These are phyloP conservation scores for Furcasterigmium furcatum DNA, from an alignment of 2,329 filamentous ascomycete species.

Conservation along the genomic window DNA sequence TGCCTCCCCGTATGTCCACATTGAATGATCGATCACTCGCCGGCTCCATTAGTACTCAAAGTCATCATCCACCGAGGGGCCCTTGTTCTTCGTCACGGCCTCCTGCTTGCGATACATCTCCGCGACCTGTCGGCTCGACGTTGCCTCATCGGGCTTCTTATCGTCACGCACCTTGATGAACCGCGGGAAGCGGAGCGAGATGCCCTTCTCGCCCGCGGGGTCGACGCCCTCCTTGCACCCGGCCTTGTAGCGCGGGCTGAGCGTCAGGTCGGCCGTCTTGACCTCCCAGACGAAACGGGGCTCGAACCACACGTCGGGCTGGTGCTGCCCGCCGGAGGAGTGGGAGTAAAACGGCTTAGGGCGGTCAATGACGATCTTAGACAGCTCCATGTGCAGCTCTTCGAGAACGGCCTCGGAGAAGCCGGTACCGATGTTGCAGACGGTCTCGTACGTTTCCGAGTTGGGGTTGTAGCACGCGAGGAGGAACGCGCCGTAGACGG, in stretches of 20 bases:
- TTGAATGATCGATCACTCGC: no score
- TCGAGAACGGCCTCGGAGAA: slow-evolving; percentile 95
- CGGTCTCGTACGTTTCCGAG: slow-evolving; percentile 83
- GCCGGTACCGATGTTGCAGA: slow-evolving; percentile 98
- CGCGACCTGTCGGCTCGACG: slow-evolving; percentile 77
- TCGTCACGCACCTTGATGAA: slow-evolving; percentile 92
- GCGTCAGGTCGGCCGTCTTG: slow-evolving; percentile 90
- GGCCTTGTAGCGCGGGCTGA: slow-evolving; percentile 92
- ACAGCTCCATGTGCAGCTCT: slow-evolving; percentile 74
- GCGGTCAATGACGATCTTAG: slow-evolving; percentile 76
- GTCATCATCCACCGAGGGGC: slow-evolving; percentile 87
- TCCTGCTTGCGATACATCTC: slow-evolving; percentile 98
- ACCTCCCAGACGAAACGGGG: slow-evolving; percentile 95
- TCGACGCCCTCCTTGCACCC: slow-evolving; percentile 79
- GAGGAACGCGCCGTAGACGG: slow-evolving; percentile 92
- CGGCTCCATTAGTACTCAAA: slow-evolving; percentile 75
- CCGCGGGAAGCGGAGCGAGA: slow-evolving; percentile 85
- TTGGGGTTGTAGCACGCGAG: slow-evolving; percentile 87
- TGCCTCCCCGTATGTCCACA: no score
- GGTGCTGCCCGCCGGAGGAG: slow-evolving; percentile 79
- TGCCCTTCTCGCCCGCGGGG: slow-evolving; percentile 67
- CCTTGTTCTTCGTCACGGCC: slow-evolving; percentile 81
- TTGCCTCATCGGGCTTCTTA: slow-evolving; percentile 92
- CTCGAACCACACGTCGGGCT: slow-evolving; percentile 98
- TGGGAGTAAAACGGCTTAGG: slow-evolving; percentile 95